phyloP scores from a whole-genome alignment of 768 basidiomycete genomes.

The Sutorius australiensis region DNA sequence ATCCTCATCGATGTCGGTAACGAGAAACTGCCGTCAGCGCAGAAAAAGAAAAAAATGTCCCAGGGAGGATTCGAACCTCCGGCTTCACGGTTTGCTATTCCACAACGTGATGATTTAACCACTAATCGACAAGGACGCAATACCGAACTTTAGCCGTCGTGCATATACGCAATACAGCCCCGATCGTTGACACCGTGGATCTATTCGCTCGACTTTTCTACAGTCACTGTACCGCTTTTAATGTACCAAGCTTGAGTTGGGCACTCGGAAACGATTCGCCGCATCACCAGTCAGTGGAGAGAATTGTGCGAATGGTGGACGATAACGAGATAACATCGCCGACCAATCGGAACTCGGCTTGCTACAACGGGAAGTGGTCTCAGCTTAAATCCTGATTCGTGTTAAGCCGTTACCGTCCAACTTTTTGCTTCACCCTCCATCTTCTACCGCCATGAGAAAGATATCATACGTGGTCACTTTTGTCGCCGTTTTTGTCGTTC shows the following conservation, averaged over 20 bases:
- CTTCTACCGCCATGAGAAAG: conserved; percentile 51
- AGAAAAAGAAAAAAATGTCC: conserved; percentile 20
- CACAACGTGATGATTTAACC: conserved; percentile 45
- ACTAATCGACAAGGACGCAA: conserved; percentile 41
- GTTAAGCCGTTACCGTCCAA: background rate
- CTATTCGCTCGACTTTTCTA: too few species aligned
- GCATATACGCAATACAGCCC: background rate
- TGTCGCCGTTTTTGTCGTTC: conserved; percentile 46
- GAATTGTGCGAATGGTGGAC: conserved; percentile 26
- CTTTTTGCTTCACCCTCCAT: background rate
- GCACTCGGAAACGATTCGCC: background rate
- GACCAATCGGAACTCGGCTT: background rate
- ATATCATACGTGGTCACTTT: conserved; percentile 66
- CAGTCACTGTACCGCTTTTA: too few species aligned
- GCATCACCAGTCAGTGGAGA: background rate
- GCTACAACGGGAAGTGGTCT: background rate
- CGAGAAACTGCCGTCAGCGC: background rate
- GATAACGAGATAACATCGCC: conserved; percentile 8
- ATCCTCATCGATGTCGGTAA: background rate
- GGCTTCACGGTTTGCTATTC: conserved; percentile 35
- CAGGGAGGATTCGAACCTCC: conserved; percentile 40
- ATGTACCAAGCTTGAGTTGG: background rate
- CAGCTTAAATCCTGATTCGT: too few species aligned
- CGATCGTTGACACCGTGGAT: too few species aligned
- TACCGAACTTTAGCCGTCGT: fast-evolving